Percentiles rank a stretch among this genome's conserved stretches.
Conservation (phyloP, 2,329 filamentous ascomycete species). For the Sclerotinia trifoliorum region DNA sequence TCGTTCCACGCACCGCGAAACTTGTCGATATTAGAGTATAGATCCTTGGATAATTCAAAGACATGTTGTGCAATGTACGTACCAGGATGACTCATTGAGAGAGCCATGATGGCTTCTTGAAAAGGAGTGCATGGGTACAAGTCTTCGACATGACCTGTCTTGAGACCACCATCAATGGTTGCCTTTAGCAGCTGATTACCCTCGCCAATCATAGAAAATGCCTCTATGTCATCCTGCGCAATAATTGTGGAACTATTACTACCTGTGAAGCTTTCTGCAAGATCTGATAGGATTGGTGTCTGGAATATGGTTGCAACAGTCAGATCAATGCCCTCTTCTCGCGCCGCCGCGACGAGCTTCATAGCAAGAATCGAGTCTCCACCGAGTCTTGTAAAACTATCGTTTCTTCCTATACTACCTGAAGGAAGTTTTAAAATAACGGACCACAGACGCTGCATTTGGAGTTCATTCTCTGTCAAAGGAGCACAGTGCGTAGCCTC, state of each 20-base stretch:
- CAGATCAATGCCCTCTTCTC: conserved; percentile 38
- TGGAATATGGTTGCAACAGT: conserved; percentile 46
- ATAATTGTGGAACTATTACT: conserved; percentile 30
- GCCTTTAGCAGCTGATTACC: conserved; percentile 31
- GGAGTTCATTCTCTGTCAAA: conserved; percentile 20
- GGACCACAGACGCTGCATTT: conserved; percentile 24
- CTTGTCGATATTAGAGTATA: conserved; percentile 25
- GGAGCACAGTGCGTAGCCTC: background rate
- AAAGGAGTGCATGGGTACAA: conserved; percentile 42
- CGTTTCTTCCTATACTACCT: conserved; percentile 30
- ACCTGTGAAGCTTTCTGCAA: conserved; percentile 35
- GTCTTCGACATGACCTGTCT: conserved; percentile 37
- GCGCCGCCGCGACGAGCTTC: conserved; percentile 45
- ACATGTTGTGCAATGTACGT: conserved; percentile 41
- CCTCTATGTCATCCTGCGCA: background rate
- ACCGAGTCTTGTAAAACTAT: conserved; percentile 44
- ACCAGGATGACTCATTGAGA: conserved; percentile 38
- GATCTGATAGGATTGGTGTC: conserved; percentile 44
- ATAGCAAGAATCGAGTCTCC: conserved; percentile 42
- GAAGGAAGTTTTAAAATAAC: conserved; percentile 21
- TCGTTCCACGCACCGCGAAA: conserved; percentile 28
- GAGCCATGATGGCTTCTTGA: conserved; percentile 43
- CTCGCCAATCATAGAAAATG: conserved; percentile 30
- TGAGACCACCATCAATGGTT: background rate
- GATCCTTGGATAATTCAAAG: conserved; percentile 26